phyloP scores from a whole-genome alignment of 768 basidiomycete species.

The Suillus hirtellus region DNA sequence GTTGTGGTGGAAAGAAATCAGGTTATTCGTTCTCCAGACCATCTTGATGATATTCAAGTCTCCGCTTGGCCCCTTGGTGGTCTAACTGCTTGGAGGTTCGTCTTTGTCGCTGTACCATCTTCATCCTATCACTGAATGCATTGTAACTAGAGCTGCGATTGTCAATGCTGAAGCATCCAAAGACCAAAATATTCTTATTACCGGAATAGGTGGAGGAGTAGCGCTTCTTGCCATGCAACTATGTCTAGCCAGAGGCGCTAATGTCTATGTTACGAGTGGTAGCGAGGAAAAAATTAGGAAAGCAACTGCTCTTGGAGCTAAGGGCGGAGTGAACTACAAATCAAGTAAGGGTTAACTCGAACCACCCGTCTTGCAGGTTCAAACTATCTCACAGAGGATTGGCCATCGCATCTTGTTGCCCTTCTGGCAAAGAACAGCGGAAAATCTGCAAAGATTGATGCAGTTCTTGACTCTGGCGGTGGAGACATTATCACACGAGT shows the following conservation, averaged over 20 bases:
- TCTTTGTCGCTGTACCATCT: not conserved
- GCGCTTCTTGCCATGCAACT: constrained; percentile 76
- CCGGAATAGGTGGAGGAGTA: constrained; percentile 84
- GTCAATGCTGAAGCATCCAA: constrained; percentile 62
- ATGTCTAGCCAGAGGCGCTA: constrained; percentile 71
- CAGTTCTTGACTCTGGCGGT: constrained; percentile 71
- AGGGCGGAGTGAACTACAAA: constrained; percentile 76
- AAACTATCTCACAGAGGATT: constrained; percentile 39
- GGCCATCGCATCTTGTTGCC: constrained; percentile 49
- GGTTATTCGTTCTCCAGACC: constrained; percentile 62
- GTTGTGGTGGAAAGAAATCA: constrained; percentile 71
- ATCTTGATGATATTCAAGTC: constrained; percentile 66
- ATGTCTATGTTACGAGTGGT: constrained; percentile 83
- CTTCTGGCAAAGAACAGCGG: constrained; percentile 40
- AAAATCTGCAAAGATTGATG: constrained; percentile 43
- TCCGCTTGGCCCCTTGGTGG: constrained; percentile 80
- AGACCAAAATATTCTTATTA: constrained; percentile 77
- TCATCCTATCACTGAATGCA: not conserved
- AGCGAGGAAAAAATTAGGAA: constrained; percentile 65
- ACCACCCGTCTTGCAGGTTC: not conserved
- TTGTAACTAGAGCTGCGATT: constrained; percentile 52
- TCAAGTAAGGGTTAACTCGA: constrained; percentile 43
- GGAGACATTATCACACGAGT: constrained; percentile 59
- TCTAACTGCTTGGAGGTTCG: constrained; percentile 83
- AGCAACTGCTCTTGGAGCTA: constrained; percentile 68